Evolutionary conservation across 257 asterid genomes (phyloP).

Genomic region (Solanum tarapatanum): DNA sequence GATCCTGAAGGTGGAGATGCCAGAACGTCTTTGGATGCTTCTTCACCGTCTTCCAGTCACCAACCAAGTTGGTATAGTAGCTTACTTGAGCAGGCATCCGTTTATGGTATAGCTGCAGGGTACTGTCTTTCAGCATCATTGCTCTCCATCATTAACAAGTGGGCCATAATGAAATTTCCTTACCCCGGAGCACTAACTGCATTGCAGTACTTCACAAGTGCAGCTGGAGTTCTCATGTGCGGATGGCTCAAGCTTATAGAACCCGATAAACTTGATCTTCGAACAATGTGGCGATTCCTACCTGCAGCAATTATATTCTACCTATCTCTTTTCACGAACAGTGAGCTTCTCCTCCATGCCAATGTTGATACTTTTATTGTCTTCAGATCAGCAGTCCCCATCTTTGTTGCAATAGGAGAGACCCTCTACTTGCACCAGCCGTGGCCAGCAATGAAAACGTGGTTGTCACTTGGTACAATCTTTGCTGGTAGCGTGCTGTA

Average conservation of each 20-base stretch:
- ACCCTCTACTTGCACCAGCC: constrained; percentile 83
- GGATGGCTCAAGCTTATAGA: constrained; percentile 62
- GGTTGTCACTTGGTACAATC: constrained; percentile 75
- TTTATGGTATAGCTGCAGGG: constrained; percentile 85
- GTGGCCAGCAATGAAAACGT: constrained; percentile 68
- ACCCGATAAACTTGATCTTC: constrained; percentile 66
- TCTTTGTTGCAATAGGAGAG: constrained; percentile 90
- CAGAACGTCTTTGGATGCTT: constrained; percentile 1
- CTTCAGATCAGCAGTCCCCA: constrained; percentile 87
- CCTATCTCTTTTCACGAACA: constrained; percentile 72
- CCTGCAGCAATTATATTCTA: constrained; percentile 93
- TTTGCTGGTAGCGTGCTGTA: constrained; percentile 83
- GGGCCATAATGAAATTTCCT: constrained; percentile 96
- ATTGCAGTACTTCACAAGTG: constrained; percentile 82
- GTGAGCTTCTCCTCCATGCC: constrained; percentile 94
- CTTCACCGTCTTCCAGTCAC: constrained; percentile 17
- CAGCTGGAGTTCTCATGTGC: constrained; percentile 57
- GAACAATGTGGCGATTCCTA: constrained; percentile 78
- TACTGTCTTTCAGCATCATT: constrained; percentile 82
- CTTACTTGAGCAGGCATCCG: constrained; percentile 57
- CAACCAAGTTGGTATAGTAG: constrained; percentile 32
- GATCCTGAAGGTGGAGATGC: constrained; percentile 37
- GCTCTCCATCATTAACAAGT: constrained; percentile 77
- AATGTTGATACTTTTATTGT: constrained; percentile 91
- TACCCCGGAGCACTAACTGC: constrained; percentile 94